These are phyloP conservation scores for Salix suchowensis DNA, from an alignment of 345 rosid species.

Conservation along the genomic window DNA sequence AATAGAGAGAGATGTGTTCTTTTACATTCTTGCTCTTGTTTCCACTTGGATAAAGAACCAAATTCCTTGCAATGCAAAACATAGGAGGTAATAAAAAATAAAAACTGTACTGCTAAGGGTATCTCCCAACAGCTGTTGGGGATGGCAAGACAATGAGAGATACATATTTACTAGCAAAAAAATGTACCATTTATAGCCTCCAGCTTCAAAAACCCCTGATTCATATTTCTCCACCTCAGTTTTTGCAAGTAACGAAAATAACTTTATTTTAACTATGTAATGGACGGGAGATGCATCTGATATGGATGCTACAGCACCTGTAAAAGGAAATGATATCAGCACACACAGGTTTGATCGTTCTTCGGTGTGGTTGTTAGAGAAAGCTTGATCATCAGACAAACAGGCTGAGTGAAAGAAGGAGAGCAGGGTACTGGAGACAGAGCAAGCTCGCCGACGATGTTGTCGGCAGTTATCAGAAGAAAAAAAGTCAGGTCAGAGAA, in stretches of 20 bases:
- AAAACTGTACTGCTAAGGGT: not conserved
- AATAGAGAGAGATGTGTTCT: constrained; percentile 50
- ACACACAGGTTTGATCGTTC: not conserved
- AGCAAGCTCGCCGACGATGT: too few relatives aligned
- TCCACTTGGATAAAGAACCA: constrained; percentile 59
- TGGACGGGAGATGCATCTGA: constrained; percentile 51
- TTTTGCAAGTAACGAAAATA: constrained; percentile 42
- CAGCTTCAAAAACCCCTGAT: constrained; percentile 57
- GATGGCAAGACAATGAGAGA: too few relatives aligned
- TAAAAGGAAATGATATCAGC: not conserved
- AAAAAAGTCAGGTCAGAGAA: not conserved
- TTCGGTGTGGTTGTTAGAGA: too few relatives aligned
- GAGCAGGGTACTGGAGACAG: too few relatives aligned
- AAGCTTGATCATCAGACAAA: too few relatives aligned
- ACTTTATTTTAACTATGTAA: constrained; percentile 47
- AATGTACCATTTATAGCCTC: constrained; percentile 64
- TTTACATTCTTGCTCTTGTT: constrained; percentile 50
- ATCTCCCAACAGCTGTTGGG: not conserved
- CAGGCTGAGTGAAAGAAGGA: too few relatives aligned
- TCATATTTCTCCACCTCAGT: constrained; percentile 49
- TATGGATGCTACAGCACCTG: constrained; percentile 38
- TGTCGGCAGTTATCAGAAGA: not conserved
- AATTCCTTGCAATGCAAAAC: constrained; percentile 38
- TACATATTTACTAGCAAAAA: not conserved
- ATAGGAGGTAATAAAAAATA: not conserved